These are phyloP conservation scores for Elsinoe necatrix DNA, from an alignment of 2,329 filamentous ascomycete genomes.

Conservation along the genomic window DNA sequence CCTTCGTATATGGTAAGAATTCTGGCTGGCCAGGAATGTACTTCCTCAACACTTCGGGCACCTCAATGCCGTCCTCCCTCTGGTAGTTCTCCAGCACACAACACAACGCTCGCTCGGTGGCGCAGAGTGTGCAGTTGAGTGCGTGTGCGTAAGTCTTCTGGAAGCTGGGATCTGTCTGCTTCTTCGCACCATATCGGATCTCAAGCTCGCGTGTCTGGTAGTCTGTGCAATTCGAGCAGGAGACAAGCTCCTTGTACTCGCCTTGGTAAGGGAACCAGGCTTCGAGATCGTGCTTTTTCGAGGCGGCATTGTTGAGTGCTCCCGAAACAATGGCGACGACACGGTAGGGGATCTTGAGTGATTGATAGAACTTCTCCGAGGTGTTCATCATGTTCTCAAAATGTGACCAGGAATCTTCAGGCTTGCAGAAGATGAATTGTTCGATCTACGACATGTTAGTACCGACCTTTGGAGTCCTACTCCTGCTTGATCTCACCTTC, in stretches of 20 bases:
- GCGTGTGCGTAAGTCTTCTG: constrained; percentile 94
- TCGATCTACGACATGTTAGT: constrained; percentile 42
- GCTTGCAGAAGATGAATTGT: constrained; percentile 72
- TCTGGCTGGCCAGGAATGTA: constrained; percentile 85
- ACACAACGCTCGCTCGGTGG: constrained; percentile 86
- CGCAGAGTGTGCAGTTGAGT: constrained; percentile 81
- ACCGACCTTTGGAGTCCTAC: constrained; percentile 28
- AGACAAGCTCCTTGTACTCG: constrained; percentile 97
- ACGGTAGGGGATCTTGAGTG: constrained; percentile 78
- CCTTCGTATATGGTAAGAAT: constrained; percentile 81
- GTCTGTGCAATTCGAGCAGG: constrained; percentile 95
- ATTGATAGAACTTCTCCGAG: constrained; percentile 93
- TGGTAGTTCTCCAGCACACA: constrained; percentile 97
- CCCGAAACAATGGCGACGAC: constrained; percentile 94
- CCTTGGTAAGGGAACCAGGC: constrained; percentile 94
- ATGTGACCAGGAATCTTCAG: constrained; percentile 83
- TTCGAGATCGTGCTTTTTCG: constrained; percentile 94
- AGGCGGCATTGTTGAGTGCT: constrained; percentile 77
- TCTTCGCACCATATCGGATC: constrained; percentile 84
- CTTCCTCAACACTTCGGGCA: constrained; percentile 76
- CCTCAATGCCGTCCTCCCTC: constrained; percentile 70
- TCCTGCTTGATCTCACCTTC: constrained; percentile 47
- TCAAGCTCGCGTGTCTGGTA: constrained; percentile 93
- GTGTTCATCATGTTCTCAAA: constrained; percentile 88
- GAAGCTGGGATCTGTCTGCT: constrained; percentile 60